These are phyloP conservation scores for Nevesoporus exiguus DNA, from an alignment of 768 basidiomycete genomes.

Conservation along the genomic window DNA sequence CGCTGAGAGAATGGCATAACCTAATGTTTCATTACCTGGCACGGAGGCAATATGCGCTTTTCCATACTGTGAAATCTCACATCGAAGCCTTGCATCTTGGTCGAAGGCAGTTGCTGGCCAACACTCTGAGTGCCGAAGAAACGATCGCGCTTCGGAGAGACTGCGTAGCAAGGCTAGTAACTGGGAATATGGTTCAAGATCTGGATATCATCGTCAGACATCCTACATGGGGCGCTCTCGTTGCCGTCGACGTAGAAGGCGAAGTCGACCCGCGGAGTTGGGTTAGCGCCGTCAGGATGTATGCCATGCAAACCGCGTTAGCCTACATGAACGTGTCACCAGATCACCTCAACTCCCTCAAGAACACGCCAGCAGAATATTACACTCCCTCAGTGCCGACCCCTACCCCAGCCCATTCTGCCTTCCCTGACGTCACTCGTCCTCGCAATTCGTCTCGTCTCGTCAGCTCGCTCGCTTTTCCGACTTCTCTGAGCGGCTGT, in stretches of 20 bases:
- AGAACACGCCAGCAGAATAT: constrained; percentile 42
- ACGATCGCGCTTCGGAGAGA: constrained; percentile 76
- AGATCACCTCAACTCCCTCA: constrained; percentile 36
- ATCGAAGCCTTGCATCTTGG: constrained; percentile 90
- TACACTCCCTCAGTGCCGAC: constrained; percentile 39
- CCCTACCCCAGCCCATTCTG: constrained; percentile 65
- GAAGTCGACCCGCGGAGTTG: constrained; percentile 78
- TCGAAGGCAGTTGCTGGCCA: constrained; percentile 84
- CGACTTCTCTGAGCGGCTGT: constrained; percentile 3
- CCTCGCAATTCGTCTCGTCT: constrained; percentile 33
- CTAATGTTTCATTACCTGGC: constrained; percentile 91
- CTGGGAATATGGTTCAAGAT: constrained; percentile 87
- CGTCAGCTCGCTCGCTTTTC: constrained; percentile 33
- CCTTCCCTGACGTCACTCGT: constrained; percentile 54
- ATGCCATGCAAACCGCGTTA: constrained; percentile 79
- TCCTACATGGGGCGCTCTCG: constrained; percentile 85
- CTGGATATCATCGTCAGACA: constrained; percentile 96
- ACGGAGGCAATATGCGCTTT: constrained; percentile 84
- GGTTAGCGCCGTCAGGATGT: constrained; percentile 90
- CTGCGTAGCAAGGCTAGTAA: constrained; percentile 83
- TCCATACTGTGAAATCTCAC: constrained; percentile 80
- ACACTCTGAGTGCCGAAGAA: constrained; percentile 85
- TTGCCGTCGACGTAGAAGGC: constrained; percentile 86
- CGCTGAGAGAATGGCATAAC: constrained; percentile 92
- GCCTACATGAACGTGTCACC: constrained; percentile 65